Evolutionary conservation across 2,329 filamentous ascomycete genomes (phyloP).

Genomic region (Verticillium nubilum): DNA sequence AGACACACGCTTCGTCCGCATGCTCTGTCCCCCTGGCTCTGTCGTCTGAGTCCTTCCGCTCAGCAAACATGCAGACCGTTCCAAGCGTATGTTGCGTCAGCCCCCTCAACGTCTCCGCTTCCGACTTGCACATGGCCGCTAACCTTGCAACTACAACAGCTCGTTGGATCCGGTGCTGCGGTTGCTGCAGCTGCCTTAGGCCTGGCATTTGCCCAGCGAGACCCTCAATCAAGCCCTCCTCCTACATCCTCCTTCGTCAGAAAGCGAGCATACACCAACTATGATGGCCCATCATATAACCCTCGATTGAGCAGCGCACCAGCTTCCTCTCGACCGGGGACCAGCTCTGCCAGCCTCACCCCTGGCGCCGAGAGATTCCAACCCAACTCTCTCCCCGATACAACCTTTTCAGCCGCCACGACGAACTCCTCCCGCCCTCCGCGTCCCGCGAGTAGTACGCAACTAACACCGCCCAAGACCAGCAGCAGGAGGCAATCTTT

Average conservation of each 20-base stretch:
- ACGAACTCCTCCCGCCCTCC: slow-evolving; percentile 19
- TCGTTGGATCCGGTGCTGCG: slow-evolving; percentile 57
- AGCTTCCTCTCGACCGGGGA: slow-evolving; percentile 34
- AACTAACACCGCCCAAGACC: slow-evolving; percentile 33
- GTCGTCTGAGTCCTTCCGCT: slow-evolving; percentile 30
- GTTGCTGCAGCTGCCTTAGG: slow-evolving; percentile 55
- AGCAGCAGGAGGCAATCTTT: slow-evolving; percentile 37
- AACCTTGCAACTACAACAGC: slow-evolving; percentile 28
- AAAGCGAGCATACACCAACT: slow-evolving; percentile 6
- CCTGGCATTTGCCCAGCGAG: slow-evolving; percentile 52
- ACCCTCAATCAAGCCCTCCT: slow-evolving; percentile 27
- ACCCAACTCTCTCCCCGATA: slow-evolving; percentile 12
- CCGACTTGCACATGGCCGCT: background rate
- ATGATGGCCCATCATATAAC: slow-evolving; percentile 20
- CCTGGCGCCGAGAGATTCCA: slow-evolving; percentile 21
- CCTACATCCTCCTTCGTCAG: slow-evolving; percentile 10
- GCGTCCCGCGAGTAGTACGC: slow-evolving; percentile 27
- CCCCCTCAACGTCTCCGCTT: slow-evolving; percentile 9
- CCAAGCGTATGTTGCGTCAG: slow-evolving; percentile 36
- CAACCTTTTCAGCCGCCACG: slow-evolving; percentile 12
- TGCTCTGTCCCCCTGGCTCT: slow-evolving; percentile 5
- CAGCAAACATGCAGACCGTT: slow-evolving; percentile 48
- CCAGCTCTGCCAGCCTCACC: slow-evolving; percentile 31
- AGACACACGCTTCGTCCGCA: slow-evolving; percentile 10
- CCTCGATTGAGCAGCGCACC: slow-evolving; percentile 16